Evolutionary conservation across 1,284 basidiomycete genomes (phyloP), one percentile per base, ranked within the genome.

Genomic region (Heterobasidion parviporum): DNA sequence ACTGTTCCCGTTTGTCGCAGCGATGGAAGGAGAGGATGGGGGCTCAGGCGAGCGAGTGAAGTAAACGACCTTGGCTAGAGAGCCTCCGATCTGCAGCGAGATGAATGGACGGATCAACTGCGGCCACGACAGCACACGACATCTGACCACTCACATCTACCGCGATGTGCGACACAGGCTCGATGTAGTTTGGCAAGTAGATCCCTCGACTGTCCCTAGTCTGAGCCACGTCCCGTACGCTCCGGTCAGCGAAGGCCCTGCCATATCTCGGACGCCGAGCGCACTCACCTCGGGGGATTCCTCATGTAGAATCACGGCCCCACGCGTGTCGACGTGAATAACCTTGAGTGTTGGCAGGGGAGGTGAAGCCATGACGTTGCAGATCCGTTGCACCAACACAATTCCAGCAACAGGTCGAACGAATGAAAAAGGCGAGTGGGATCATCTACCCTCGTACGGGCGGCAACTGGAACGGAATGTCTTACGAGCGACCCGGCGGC

Each of bases 51-150:
- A 94, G 46, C 94, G 87, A 54, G 94, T 97, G 71, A 99, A 99
- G 75, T 98, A 99, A 64, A 98, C 93, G 56, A 99, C 92, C 72
- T 99, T 99, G 59, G 96, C 96, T 12, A 99, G 77, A 5, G 95
- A 98, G 38, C 96, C 96, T 43, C 97, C 96, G 65, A 99, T 89
- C 94, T 97, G 67, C 14, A 33, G 20, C 14, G 49, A 54, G 33
- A 36, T 51, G 53, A 38, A 50, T 38, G 16, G 18, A 26, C 26
- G 26, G 26, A 26, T 26, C 26, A 26, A 26, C 26, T 26, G 5
- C 26, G 26, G 26, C 26, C 26, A 26, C 26, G 26, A 1, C 26
- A 26, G 26, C 26, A 26, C 26, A 26, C 26, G 26, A 26, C 26
- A 26, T 4, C 26, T 52, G 57, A 52, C 53, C 41, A 83, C 92